Evolutionary conservation across 192 early-diverging fungal genomes (phyloP).

Genomic region (Podila epigama): DNA sequence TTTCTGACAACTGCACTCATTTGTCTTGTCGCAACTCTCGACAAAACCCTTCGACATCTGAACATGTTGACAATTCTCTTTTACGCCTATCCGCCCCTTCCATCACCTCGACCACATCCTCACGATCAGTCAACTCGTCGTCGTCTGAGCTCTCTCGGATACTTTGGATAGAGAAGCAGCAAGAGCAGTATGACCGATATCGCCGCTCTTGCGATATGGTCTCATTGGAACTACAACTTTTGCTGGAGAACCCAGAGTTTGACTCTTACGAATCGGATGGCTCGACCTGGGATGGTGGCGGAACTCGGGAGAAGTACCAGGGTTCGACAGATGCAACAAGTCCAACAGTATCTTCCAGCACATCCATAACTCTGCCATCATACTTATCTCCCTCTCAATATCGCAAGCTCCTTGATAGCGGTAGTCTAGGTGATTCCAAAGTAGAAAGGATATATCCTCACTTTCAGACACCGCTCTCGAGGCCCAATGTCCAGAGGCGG

Average conservation of each 20-base stretch:
- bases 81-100: not conserved
- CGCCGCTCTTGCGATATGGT: slow-evolving; percentile 30
- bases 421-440: too few species aligned
- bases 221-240: slow-evolving; percentile 31
- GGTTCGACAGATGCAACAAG: too few species aligned
- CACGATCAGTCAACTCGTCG: not conserved
- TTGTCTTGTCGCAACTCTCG: not conserved
- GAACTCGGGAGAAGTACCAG: too few species aligned
- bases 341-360: not conserved
- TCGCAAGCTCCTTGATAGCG: too few species aligned
- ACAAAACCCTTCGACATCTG: not conserved
- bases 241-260: slow-evolving; percentile 17
- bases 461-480: slow-evolving; percentile 10
- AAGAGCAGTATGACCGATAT: slow-evolving; percentile 42
- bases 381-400: too few species aligned
- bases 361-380: not conserved
- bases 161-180: slow-evolving; percentile 43
- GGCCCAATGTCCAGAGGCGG: slow-evolving; percentile 8
- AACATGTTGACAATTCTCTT: not conserved
- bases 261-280: slow-evolving; percentile 1
- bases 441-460: slow-evolving; percentile 10
- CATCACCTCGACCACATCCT: not conserved
- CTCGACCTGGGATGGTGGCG: too few species aligned
- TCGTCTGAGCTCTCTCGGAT: slow-evolving; percentile 14
- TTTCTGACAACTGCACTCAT: not conserved